These are phyloP conservation scores for Lepiota brunneoincarnata DNA, from an alignment of 768 basidiomycete species.

Conservation along the genomic window DNA sequence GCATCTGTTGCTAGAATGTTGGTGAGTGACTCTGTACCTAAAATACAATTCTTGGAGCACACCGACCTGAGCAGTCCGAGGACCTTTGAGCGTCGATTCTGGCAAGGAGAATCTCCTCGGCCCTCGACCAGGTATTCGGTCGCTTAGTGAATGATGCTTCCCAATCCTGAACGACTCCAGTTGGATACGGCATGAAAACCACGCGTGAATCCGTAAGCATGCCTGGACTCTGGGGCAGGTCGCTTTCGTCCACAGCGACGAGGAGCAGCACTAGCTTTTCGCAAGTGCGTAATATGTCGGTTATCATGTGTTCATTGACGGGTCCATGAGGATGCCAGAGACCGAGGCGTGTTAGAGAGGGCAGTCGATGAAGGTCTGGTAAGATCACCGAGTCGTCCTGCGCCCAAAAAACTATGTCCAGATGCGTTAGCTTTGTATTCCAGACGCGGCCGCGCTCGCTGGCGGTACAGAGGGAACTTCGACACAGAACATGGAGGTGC, in stretches of 20 bases:
- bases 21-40: background rate
- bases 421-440: conserved; percentile 30
- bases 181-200: conserved; percentile 29
- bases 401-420: conserved; percentile 36
- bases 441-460: conserved; percentile 17
- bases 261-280: conserved; percentile 23
- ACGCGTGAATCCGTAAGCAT: conserved; percentile 25
- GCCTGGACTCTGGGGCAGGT: conserved; percentile 19
- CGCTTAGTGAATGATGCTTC: conserved; percentile 28
- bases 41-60: background rate
- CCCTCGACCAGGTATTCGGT: conserved; percentile 27
- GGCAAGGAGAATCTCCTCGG: conserved; percentile 25
- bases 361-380: conserved; percentile 25
- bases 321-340: conserved; percentile 25
- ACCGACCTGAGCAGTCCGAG: conserved; percentile 1
- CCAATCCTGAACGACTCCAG: conserved; percentile 29
- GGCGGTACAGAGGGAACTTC: conserved; percentile 5
- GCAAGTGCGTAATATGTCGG: conserved; percentile 24
- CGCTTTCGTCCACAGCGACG: conserved; percentile 26
- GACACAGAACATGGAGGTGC: conserved; percentile 25
- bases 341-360: conserved; percentile 30
- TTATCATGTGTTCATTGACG: conserved; percentile 20
- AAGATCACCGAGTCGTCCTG: conserved; percentile 20
- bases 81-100: background rate
- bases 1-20: background rate